Conservation (phyloP, 768 basidiomycete genomes). For the Tricholomella constricta region DNA sequence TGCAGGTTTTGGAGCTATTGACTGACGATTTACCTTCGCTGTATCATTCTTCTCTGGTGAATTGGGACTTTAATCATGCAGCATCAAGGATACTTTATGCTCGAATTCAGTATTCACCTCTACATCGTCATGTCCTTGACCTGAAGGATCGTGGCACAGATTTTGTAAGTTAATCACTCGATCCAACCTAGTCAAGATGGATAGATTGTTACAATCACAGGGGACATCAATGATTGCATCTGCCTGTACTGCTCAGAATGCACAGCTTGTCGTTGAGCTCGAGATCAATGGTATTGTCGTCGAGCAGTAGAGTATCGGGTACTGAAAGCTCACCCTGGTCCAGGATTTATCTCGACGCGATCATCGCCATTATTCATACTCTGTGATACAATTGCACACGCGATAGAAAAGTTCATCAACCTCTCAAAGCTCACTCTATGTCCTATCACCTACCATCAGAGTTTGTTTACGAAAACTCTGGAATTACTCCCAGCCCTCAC, state of each 20-base stretch:
- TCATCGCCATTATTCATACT: conserved; percentile 33
- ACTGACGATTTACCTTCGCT: conserved; percentile 38
- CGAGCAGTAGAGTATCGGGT: no score
- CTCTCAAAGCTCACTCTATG: conserved; percentile 34
- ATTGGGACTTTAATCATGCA: conserved; percentile 43
- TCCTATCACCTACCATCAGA: conserved; percentile 34
- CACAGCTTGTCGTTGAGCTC: conserved; percentile 40
- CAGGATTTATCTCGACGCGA: conserved; percentile 27
- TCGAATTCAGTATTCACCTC: conserved; percentile 43
- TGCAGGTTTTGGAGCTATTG: conserved; percentile 34
- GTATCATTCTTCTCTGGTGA: conserved; percentile 45
- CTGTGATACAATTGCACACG: conserved; percentile 27
- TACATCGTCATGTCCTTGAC: conserved; percentile 32
- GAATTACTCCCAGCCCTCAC: conserved; percentile 18
- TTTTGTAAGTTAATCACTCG: conserved; percentile 27
- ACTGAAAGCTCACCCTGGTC: not conserved
- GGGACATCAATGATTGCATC: conserved; percentile 39
- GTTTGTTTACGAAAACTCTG: conserved; percentile 34
- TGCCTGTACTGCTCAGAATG: conserved; percentile 41
- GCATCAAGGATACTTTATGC: conserved; percentile 49
- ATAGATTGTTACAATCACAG: conserved; percentile 18
- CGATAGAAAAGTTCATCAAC: conserved; percentile 32
- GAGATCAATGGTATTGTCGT: conserved; percentile 43
- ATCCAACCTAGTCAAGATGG: conserved; percentile 1
- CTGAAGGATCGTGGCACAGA: conserved; percentile 36